phyloP scores from a whole-genome alignment of 345 rosid genomes.

The Luvunga scandens region DNA sequence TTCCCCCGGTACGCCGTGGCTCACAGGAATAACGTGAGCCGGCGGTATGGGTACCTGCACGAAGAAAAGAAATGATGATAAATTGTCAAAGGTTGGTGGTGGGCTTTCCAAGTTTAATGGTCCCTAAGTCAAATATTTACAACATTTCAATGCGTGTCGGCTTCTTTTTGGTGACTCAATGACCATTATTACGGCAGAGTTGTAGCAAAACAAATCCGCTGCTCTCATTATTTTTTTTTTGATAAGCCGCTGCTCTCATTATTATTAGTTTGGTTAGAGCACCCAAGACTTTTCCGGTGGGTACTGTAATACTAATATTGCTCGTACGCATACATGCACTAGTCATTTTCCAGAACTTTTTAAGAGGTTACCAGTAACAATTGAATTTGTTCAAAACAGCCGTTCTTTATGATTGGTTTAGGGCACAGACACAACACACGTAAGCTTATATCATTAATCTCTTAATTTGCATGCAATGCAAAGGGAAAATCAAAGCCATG shows the following conservation, averaged over 20 bases:
- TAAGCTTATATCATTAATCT: background rate
- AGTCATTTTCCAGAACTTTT: background rate
- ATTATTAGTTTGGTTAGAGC: background rate
- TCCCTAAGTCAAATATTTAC: background rate
- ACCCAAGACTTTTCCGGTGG: too few relatives aligned
- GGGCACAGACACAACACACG: background rate
- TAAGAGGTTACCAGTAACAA: background rate
- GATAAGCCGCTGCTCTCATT: too few relatives aligned
- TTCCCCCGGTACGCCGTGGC: constrained; percentile 28
- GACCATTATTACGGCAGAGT: too few relatives aligned
- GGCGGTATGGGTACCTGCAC: constrained; percentile 35
- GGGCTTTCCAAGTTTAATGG: background rate
- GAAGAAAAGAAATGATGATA: background rate
- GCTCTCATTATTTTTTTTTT: too few relatives aligned
- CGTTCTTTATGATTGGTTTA: background rate
- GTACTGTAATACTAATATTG: background rate
- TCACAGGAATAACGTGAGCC: constrained; percentile 22
- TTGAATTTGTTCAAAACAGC: background rate
- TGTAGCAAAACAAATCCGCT: too few relatives aligned
- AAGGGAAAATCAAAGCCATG: too few relatives aligned
- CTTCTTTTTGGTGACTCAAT: background rate
- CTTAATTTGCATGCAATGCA: background rate
- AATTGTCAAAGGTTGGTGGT: background rate
- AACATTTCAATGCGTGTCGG: background rate
- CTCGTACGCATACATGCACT: background rate